Percentiles rank a stretch among this genome's conserved stretches.
These are phyloP conservation scores for Dimargaris cristalligena DNA, from an alignment of 192 early-diverging fungal genomes.

Conservation along the genomic window DNA sequence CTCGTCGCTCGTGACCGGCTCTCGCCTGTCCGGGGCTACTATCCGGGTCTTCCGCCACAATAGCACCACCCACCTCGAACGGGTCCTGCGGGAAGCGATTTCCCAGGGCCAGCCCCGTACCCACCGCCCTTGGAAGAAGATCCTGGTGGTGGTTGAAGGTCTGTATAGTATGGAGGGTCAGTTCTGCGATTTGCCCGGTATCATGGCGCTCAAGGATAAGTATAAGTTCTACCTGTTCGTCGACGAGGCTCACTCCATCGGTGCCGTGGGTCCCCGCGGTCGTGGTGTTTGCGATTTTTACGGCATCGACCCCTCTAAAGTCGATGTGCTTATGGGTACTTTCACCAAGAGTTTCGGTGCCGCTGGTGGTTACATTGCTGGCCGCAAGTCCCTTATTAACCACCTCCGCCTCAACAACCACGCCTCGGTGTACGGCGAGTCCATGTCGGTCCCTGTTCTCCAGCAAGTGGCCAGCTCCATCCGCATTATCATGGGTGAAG, in stretches of 20 bases:
- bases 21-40: constrained; percentile 75
- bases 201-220: constrained; percentile 72
- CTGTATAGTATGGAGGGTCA: constrained; percentile 97
- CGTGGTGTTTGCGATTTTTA: constrained; percentile 94
- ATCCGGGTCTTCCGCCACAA: constrained; percentile 95
- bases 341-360: constrained; percentile 97
- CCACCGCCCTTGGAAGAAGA: constrained; percentile 98
- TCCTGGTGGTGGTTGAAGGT: constrained; percentile 88
- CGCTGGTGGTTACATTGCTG: constrained; percentile 89
- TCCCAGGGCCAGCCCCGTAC: constrained; percentile 93
- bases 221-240: constrained; percentile 95
- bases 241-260: constrained; percentile 95
- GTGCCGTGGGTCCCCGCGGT: constrained; percentile 83
- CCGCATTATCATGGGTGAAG: constrained; percentile 87
- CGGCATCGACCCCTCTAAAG: constrained; percentile 69
- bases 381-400: constrained; percentile 54
- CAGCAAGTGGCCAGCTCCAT: constrained; percentile 82
- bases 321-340: constrained; percentile 95
- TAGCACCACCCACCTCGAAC: constrained; percentile 60
- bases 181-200: constrained; percentile 72
- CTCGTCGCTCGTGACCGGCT: constrained; percentile 80
- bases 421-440: constrained; percentile 78
- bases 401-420: constrained; percentile 61
- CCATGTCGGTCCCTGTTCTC: constrained; percentile 66
- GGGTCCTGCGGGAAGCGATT: constrained; percentile 69